These are phyloP conservation scores for Petunia axillaris DNA, from an alignment of 257 asterid genomes.

Conservation along the genomic window DNA sequence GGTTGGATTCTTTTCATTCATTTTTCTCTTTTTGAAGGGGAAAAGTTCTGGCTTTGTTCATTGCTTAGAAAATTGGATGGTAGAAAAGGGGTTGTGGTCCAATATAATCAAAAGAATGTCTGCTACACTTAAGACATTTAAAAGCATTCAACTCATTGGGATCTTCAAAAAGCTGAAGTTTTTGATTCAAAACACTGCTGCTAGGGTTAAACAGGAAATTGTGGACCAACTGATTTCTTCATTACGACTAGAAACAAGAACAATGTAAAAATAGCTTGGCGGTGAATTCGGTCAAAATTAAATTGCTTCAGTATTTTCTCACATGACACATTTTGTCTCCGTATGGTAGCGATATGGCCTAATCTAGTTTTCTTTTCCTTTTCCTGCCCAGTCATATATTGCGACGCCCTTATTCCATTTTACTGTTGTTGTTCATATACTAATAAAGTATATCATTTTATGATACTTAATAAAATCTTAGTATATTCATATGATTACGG, in stretches of 20 bases:
- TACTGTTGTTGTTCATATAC: too few relatives aligned
- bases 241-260: neutral
- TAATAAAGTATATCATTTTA: too few relatives aligned
- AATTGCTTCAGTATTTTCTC: conserved; percentile 7
- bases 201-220: conserved; percentile 9
- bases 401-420: too few relatives aligned
- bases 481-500: too few relatives aligned
- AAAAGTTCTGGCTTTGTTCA: neutral
- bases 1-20: neutral
- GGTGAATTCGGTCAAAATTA: neutral
- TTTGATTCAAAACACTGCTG: neutral
- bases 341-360: neutral
- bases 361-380: neutral
- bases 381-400: neutral
- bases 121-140: neutral
- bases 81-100: neutral
- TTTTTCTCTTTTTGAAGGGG: neutral
- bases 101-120: conserved; percentile 5
- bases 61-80: neutral
- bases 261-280: neutral
- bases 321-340: neutral
- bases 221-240: neutral
- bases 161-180: neutral
- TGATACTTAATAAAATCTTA: too few relatives aligned
- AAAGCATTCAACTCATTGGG: neutral